These are phyloP conservation scores for Alternaria metachromatica DNA, from an alignment of 2,329 filamentous ascomycete genomes.

Conservation along the genomic window DNA sequence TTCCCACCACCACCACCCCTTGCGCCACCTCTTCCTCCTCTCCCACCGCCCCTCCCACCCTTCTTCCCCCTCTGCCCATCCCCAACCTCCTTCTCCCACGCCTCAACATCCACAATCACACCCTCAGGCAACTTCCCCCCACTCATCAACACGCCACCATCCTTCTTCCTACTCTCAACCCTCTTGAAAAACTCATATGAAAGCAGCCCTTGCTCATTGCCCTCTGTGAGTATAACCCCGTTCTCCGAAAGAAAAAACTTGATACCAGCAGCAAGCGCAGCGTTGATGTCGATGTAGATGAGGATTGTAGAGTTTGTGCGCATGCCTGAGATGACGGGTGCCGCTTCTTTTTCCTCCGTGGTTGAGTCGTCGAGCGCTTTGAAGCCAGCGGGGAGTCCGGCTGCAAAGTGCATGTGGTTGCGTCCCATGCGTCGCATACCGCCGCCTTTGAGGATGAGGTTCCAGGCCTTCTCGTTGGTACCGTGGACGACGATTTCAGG, in stretches of 20 bases:
- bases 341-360: conserved; percentile 30
- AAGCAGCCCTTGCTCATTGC: conserved; percentile 54
- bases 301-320: conserved; percentile 66
- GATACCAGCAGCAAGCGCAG: conserved; percentile 66
- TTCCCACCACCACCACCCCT: conserved; percentile 28
- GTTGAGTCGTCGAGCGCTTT: conserved; percentile 29
- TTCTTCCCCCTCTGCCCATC: conserved; percentile 27
- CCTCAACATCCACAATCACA: conserved; percentile 46
- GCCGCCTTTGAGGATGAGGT: conserved; percentile 73
- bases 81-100: conserved; percentile 43
- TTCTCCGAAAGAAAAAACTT: conserved; percentile 72
- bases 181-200: conserved; percentile 67
- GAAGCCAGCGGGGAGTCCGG: conserved; percentile 67
- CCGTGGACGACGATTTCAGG: conserved; percentile 81
- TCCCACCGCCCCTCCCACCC: conserved; percentile 30
- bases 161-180: conserved; percentile 68
- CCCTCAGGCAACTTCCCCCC: conserved; percentile 65
- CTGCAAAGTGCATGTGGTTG: conserved; percentile 90
- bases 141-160: conserved; percentile 72
- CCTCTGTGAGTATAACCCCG: conserved; percentile 56
- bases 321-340: conserved; percentile 80
- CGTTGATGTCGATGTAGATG: conserved; percentile 75
- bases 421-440: conserved; percentile 81
- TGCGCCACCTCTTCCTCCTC: conserved; percentile 26
- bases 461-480: conserved; percentile 84